These are phyloP conservation scores for Ilex asprella DNA, from an alignment of 257 asterid genomes.

Conservation along the genomic window DNA sequence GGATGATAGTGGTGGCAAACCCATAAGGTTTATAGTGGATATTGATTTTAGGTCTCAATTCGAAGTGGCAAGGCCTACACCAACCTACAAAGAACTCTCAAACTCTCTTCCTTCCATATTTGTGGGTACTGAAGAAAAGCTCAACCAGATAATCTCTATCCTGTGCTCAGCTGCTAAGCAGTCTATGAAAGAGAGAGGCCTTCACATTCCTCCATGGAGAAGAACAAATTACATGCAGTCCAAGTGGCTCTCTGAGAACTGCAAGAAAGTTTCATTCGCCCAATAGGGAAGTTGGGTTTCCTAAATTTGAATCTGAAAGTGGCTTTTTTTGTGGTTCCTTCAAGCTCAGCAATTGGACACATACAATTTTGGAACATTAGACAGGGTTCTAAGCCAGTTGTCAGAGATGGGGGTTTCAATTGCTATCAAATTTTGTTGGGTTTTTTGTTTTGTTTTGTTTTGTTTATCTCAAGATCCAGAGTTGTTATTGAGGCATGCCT, in stretches of 20 bases:
- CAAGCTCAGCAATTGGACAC: no score
- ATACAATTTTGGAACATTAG: no score
- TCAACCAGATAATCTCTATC: constrained; percentile 37
- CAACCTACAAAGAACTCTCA: constrained; percentile 32
- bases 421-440: no score
- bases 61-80: constrained; percentile 46
- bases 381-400: no score
- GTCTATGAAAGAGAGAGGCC: constrained; percentile 43
- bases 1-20: constrained; percentile 15
- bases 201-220: constrained; percentile 69
- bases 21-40: constrained; percentile 43
- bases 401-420: no score
- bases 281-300: neutral
- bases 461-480: no score
- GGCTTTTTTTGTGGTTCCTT: no score
- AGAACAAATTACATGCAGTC: constrained; percentile 44
- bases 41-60: constrained; percentile 49
- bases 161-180: constrained; percentile 51
- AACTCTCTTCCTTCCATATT: constrained; percentile 46
- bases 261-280: constrained; percentile 28
- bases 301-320: no score
- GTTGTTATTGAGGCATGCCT: no score
- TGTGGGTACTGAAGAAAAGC: constrained; percentile 48
- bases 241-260: constrained; percentile 49
- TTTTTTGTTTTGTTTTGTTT: no score